Evolutionary conservation across 2,329 filamentous ascomycete genomes (phyloP), one percentile per base, ranked within the genome.

Genomic region (Aspergillus costaricaensis): DNA sequence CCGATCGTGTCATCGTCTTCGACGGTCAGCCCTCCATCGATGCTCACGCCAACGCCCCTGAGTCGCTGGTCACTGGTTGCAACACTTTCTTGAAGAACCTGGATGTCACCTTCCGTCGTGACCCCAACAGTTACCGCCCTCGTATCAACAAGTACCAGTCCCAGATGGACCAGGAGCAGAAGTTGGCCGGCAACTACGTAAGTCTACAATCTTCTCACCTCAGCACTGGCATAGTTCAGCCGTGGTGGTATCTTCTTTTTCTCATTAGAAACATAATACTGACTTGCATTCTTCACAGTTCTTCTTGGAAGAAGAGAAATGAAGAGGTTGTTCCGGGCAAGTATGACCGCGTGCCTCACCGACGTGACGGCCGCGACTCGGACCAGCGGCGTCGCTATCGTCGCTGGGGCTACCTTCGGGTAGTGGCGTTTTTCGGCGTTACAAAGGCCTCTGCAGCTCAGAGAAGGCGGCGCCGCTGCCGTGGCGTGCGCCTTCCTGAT

Each of bases 91-190:
- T 99, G 77, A 91, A 96, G 86, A 97, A 92, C 79, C 83, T 99
- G 65, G 92, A 99, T 71, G 95, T 99, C 71, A 98, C 95, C 53
- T 99, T 99, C 90, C 91, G 95, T 73, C 92, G 96, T 76, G 95
- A 99, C 74, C 95, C 96, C 64, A 92, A 89, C 81, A 96, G 95
- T 73, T 99, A 87, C 86, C 89, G 95, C 63, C 95, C 96, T 64
- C 92, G 96, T 81, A 99, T 99, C 84, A 99, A 99, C 87, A 99
- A 99, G 86, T 82, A 87, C 74, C 89, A 93, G 79, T 95, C 91
- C 75, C 95, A 99, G 83, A 86, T 98, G 69, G 95, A 99, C 79
- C 93, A 97, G 78, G 95, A 98, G 76, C 95, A 99, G 85, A 99
- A 99, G 85, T 70, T 92, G 72, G 81, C 80, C 67, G 96, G 96